Base-by-base conservation (phyloP, 768 basidiomycete genomes). In the Pholiota molesta region DNA sequence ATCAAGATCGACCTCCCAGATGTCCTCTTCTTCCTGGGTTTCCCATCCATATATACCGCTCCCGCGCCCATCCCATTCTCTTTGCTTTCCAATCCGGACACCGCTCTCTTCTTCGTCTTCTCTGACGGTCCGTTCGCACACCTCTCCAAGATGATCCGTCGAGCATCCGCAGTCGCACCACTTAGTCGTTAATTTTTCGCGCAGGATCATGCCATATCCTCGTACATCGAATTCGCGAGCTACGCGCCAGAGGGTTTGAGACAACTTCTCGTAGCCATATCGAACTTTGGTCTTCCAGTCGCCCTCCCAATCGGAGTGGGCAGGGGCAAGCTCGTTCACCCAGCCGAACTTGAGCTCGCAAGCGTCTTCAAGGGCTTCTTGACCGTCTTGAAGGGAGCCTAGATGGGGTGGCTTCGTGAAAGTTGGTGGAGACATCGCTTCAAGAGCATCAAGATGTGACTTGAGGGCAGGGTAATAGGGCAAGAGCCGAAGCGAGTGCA, bases 81-180 rank as follows among this genome's bases (percentile, higher is more conserved):
- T 75, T 68, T 87, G 85, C 68, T 91, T 91, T 6, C 90, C 90
- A 0, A 81, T 73, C 39, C 87, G 70, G 0, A 83, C 79, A 1
- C 85, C 69, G 11, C 77, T 82, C 60, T 85, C 86, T 65, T 85
- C 84, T 66, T 90, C 90, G 29, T 89, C 89, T 69, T 88, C 85
- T 52, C 88, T 72, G 33, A 90, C 89, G 8, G 88, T 88, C 60
- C 80, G 80, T 75, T 91, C 90, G 64, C 90, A 91, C 16, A 91
- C 90, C 70, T 91, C 89, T 1, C 88, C 86, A 13, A 91, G 76
- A 68, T 91, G 89, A 70, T 90, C 90, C 28, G 90, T 90, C 52
- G 89, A 90, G 69, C 90, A 91, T 1, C 90, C 90, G 73, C 90
- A 91, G 61, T 90, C 89, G 69, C 90, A 91, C 90, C 90, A 91